Base-by-base conservation (phyloP, 2,329 filamentous ascomycete genomes). In the Cladobotryum protrusum region DNA sequence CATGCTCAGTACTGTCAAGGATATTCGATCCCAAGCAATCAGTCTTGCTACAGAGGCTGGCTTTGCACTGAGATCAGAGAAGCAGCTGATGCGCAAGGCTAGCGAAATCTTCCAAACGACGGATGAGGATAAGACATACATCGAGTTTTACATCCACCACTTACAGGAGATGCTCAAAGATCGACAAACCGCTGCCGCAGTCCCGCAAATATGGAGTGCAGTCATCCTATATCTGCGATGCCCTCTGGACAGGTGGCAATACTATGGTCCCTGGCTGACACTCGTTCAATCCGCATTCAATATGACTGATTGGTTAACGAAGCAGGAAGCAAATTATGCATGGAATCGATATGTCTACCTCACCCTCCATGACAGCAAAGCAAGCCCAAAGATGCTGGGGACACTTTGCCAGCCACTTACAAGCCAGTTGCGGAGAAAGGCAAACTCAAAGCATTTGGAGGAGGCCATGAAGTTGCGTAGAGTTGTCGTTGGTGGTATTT, bases 191-290 rank as follows among this genome's bases (percentile, higher is more conserved):
- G 52, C 63, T 19, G 66, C 75, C 0, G 75, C 81, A 36, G 90
- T 95, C 1, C 91, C 93, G 5, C 87, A 90, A 56, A 88, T 97
- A 18, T 97, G 92, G 92, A 86, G 87, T 52, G 80, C 89, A 34
- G 74, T 95, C 2, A 81, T 92, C 6, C 76, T 96, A 2, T 82
- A 96, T 49, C 73, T 96, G 43, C 82, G 86, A 69, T 82, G 69
- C 67, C 82, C 65, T 56, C 75, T 73, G 61, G 82, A 72, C 56
- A 83, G 63, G 70, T 97, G 92, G 87, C 76, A 84, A 32, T 81
- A 86, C 60, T 82, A 89, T 54, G 78, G 75, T 24, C 75, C 79
- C 5, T 96, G 89, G 87, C 73, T 96, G 7, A 77, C 78, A 32
- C 77, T 96, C 9, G 84, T 95, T 15, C 86, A 96, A 59, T 77